Conservation (phyloP, 352 stramenopile genomes). For the Phytophthora pisi region DNA sequence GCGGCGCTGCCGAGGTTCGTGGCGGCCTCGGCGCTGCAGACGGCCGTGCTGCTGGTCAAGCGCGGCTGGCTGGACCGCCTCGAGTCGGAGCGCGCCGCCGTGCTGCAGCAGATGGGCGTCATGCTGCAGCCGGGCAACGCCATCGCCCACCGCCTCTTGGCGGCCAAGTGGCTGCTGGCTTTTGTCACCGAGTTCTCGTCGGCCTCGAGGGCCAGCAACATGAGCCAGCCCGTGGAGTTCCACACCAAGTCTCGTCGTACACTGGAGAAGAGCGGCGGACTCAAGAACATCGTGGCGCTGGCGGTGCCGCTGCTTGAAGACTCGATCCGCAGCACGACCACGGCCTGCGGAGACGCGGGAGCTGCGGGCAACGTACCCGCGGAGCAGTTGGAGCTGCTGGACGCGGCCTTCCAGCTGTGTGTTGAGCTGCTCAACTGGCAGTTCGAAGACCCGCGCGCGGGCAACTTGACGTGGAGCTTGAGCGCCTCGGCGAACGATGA, state of each 20-base stretch:
- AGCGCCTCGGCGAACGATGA: constrained; percentile 41
- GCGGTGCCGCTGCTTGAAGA: constrained; percentile 73
- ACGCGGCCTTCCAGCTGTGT: constrained; percentile 77
- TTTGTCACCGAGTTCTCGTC: constrained; percentile 89
- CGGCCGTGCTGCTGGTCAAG: constrained; percentile 81
- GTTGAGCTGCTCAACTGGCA: constrained; percentile 87
- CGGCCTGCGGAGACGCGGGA: constrained; percentile 36
- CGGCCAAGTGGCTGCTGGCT: constrained; percentile 82
- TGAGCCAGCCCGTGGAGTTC: constrained; percentile 85
- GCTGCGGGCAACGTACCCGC: constrained; percentile 42
- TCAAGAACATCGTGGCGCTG: constrained; percentile 68
- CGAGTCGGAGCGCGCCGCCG: constrained; percentile 48
- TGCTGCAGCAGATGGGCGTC: constrained; percentile 76
- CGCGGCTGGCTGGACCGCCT: constrained; percentile 80
- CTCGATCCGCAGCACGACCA: constrained; percentile 72
- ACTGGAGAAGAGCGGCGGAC: constrained; percentile 58
- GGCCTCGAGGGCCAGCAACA: constrained; percentile 75
- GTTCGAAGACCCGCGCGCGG: constrained; percentile 53
- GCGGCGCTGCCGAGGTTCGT: constrained; percentile 61
- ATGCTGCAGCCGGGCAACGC: constrained; percentile 49
- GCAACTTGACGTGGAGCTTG: constrained; percentile 78
- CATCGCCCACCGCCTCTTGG: constrained; percentile 60
- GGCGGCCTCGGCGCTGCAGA: constrained; percentile 64
- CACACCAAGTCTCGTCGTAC: constrained; percentile 73
- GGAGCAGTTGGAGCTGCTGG: constrained; percentile 76